phyloP scores from a whole-genome alignment of 2,329 filamentous ascomycete genomes.

The Paramyrothecium sp. region DNA sequence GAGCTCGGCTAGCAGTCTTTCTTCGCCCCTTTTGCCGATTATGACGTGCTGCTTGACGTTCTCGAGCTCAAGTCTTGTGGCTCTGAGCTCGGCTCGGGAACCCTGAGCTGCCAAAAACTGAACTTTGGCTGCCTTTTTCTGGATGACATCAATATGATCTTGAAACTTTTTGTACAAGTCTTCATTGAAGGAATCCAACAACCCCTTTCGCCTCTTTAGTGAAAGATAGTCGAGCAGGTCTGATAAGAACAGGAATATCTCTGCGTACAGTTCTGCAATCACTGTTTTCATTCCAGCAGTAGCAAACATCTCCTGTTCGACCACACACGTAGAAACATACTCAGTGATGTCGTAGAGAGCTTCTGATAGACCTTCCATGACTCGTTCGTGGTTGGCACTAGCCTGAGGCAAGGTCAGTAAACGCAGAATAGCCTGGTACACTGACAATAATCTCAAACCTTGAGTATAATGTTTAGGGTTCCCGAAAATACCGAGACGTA shows the following conservation, averaged over 20 bases:
- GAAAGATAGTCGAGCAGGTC: slow-evolving; percentile 19
- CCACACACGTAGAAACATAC: slow-evolving; percentile 9
- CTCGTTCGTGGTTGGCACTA: slow-evolving; percentile 19
- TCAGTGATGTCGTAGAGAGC: slow-evolving; percentile 15
- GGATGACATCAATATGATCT: slow-evolving; percentile 11
- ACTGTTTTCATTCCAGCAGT: slow-evolving; percentile 9
- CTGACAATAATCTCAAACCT: slow-evolving; percentile 6
- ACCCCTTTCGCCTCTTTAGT: slow-evolving; percentile 8
- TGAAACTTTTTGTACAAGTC: slow-evolving; percentile 8
- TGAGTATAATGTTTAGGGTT: slow-evolving; percentile 20
- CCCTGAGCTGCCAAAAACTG: slow-evolving; percentile 8
- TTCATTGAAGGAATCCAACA: slow-evolving; percentile 17
- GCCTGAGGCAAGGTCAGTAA: slow-evolving; percentile 11
- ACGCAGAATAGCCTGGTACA: not conserved
- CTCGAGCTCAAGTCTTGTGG: slow-evolving; percentile 4
- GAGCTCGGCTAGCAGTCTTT: not conserved
- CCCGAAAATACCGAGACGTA: slow-evolving; percentile 27
- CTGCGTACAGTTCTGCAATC: slow-evolving; percentile 16
- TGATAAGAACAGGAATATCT: slow-evolving; percentile 19
- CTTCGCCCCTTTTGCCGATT: slow-evolving; percentile 8
- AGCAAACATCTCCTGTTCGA: slow-evolving; percentile 7
- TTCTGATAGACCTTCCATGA: slow-evolving; percentile 14
- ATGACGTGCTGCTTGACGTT: slow-evolving; percentile 4
- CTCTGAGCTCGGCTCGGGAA: slow-evolving; percentile 9
- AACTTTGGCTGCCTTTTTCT: slow-evolving; percentile 3